A percentile compares a stretch with the other conserved stretches of the same genome.
Conservation (phyloP, 139 green algal genomes). For the Haematococcus sp. region DNA sequence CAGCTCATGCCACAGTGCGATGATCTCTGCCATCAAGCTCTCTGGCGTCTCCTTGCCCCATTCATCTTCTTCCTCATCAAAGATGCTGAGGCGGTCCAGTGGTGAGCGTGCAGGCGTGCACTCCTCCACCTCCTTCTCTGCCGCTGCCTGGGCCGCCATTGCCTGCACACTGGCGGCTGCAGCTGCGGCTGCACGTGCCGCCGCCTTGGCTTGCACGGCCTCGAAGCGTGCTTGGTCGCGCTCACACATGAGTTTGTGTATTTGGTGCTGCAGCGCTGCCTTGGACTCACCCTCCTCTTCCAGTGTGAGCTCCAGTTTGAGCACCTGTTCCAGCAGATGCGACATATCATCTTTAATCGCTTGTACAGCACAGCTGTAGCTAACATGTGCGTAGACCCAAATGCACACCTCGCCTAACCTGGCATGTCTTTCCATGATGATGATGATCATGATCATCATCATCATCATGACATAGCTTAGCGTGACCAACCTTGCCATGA, state of each 20-base stretch:
- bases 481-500: too few species aligned
- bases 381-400: neutral
- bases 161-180: slow-evolving; percentile 8
- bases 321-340: slow-evolving; percentile 24
- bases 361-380: neutral
- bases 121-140: too few species aligned
- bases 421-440: too few species aligned
- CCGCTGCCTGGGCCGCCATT: too few species aligned
- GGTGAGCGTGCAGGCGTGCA: neutral
- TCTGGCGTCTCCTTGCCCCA: slow-evolving; percentile 40
- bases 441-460: too few species aligned
- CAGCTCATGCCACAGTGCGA: slow-evolving; percentile 65
- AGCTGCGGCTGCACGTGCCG: slow-evolving; percentile 15
- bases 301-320: slow-evolving; percentile 35
- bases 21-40: slow-evolving; percentile 48
- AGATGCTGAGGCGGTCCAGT: slow-evolving; percentile 26
- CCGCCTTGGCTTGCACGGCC: neutral
- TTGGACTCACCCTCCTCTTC: slow-evolving; percentile 25
- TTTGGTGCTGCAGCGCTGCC: slow-evolving; percentile 3
- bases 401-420: too few species aligned
- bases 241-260: neutral
- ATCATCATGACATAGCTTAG: too few species aligned
- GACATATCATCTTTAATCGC: slow-evolving; percentile 3
- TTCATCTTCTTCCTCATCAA: slow-evolving; percentile 28
- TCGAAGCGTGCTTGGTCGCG: slow-evolving; percentile 1